Percentiles rank a stretch among this genome's conserved stretches.
Evolutionary conservation across 179 eudicot genomes (phyloP).

Genomic region (Nepenthes alata): DNA sequence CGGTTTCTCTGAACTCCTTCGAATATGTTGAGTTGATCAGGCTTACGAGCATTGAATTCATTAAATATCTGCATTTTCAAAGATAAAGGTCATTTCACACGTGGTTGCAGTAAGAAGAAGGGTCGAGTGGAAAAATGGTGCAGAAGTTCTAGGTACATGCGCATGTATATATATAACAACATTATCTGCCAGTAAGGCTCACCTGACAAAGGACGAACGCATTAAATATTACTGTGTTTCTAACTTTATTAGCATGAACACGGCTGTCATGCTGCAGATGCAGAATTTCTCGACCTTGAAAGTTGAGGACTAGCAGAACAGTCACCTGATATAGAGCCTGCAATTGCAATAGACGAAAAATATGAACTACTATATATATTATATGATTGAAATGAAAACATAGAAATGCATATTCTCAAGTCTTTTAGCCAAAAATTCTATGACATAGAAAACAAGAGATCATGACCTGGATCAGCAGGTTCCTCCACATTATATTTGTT

Average conservation of each 20-base stretch:
- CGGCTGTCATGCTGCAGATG: slow-evolving; percentile 24
- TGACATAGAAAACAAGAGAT: slow-evolving; percentile 5
- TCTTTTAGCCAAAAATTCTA: background rate
- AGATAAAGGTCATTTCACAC: background rate
- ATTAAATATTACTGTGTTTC: slow-evolving; percentile 76
- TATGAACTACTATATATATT: background rate
- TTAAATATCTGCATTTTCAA: slow-evolving; percentile 50
- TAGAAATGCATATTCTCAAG: background rate
- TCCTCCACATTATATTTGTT: slow-evolving; percentile 96
- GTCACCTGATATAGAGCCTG: slow-evolving; percentile 78
- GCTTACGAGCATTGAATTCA: slow-evolving; percentile 90
- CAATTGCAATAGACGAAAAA: background rate
- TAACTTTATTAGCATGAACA: slow-evolving; percentile 46
- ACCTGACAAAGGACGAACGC: slow-evolving; percentile 91
- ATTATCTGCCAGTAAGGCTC: slow-evolving; percentile 1
- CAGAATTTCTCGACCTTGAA: slow-evolving; percentile 43
- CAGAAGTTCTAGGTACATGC: background rate
- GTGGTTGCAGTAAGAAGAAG: background rate
- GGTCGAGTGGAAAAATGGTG: background rate
- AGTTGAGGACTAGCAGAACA: slow-evolving; percentile 69
- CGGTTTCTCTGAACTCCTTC: slow-evolving; percentile 49
- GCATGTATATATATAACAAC: background rate
- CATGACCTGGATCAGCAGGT: slow-evolving; percentile 59
- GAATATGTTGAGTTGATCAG: slow-evolving; percentile 67
- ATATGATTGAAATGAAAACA: background rate